These are phyloP conservation scores for Ophiostoma tasmaniense DNA, from an alignment of 2,329 filamentous ascomycete species.

Conservation along the genomic window DNA sequence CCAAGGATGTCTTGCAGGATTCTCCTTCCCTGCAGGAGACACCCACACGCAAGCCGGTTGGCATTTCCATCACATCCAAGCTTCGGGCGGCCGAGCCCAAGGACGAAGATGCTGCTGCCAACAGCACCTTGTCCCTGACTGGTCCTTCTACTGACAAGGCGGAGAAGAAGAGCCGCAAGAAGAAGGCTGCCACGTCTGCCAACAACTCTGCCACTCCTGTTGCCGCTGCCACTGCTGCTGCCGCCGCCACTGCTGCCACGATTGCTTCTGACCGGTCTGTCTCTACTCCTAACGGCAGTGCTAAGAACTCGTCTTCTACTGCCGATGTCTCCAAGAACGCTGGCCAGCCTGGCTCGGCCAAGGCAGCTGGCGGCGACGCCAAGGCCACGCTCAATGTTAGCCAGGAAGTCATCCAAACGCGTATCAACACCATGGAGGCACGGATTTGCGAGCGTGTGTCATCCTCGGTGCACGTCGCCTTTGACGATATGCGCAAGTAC, in stretches of 20 bases:
- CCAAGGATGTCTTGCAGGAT: constrained; percentile 31
- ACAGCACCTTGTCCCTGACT: constrained; percentile 6
- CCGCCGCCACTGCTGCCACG: constrained; percentile 20
- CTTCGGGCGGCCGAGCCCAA: constrained; percentile 36
- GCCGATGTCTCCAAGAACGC: constrained; percentile 25
- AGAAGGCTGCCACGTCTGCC: constrained; percentile 51
- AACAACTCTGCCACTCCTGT: neutral
- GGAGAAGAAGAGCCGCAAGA: constrained; percentile 56
- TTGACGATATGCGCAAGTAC: constrained; percentile 31
- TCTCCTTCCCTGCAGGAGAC: constrained; percentile 24
- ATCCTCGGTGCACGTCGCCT: constrained; percentile 45
- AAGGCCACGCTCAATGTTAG: constrained; percentile 18
- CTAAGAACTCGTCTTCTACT: constrained; percentile 14
- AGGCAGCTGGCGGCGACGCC: neutral
- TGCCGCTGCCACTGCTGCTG: neutral
- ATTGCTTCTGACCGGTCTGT: constrained; percentile 25
- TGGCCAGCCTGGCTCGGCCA: neutral
- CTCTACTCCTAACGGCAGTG: constrained; percentile 34
- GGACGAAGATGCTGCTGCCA: constrained; percentile 34
- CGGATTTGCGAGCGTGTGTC: constrained; percentile 42
- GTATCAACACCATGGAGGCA: constrained; percentile 47
- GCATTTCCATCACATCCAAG: constrained; percentile 30
- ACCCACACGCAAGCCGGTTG: constrained; percentile 26
- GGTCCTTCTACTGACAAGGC: constrained; percentile 41
- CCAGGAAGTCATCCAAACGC: constrained; percentile 41